Evolutionary conservation across 176 grass and related monocot genomes (phyloP).

Genomic region (Elaeis guineensis): DNA sequence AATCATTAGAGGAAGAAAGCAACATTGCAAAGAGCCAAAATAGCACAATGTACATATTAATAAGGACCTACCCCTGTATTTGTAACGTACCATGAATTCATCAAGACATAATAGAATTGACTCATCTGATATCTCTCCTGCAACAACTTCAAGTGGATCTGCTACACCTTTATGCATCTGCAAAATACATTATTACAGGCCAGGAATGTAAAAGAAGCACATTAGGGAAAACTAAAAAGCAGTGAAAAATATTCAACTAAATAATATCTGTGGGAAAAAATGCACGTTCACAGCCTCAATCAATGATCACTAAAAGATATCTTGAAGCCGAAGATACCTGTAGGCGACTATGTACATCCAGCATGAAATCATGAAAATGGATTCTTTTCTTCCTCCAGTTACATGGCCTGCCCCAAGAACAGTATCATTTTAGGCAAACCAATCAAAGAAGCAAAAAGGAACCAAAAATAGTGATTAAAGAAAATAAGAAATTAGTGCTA

Average conservation of each 20-base stretch:
- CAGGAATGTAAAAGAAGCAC: no score
- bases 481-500: no score
- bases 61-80: background rate
- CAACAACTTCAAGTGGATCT: conserved; percentile 95
- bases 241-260: no score
- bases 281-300: no score
- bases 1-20: background rate
- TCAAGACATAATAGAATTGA: conserved; percentile 89
- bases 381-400: conserved; percentile 95
- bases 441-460: no score
- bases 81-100: conserved; percentile 81
- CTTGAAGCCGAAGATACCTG: conserved; percentile 40
- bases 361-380: conserved; percentile 97
- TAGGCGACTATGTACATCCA: conserved; percentile 81
- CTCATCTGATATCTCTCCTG: conserved; percentile 94
- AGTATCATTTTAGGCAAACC: no score
- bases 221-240: no score
- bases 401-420: conserved; percentile 40
- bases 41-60: background rate
- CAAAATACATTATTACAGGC: background rate
- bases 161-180: conserved; percentile 98
- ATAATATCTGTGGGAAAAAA: no score
- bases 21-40: background rate
- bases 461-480: no score
- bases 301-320: background rate